Conservation (phyloP, 495 filamentous ascomycete species). For the Oleoguttula mirabilis region DNA sequence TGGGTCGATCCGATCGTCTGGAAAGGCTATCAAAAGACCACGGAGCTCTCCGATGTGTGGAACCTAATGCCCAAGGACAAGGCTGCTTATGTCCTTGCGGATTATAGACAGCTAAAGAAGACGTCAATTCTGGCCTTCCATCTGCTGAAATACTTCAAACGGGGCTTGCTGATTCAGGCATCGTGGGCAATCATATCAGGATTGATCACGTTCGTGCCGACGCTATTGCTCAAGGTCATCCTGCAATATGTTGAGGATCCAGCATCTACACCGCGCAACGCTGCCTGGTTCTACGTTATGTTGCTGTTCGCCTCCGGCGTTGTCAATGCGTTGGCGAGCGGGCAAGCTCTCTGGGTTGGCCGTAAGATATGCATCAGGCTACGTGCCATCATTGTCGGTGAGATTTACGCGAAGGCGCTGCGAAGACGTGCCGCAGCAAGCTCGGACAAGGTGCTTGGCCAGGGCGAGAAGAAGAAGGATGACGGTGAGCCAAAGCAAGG, state of each 20-base stretch:
- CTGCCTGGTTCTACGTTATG: constrained; percentile 92
- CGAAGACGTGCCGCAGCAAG: constrained; percentile 76
- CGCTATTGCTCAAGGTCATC: constrained; percentile 79
- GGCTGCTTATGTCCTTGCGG: constrained; percentile 59
- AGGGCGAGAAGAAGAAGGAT: constrained; percentile 32
- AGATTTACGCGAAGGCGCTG: constrained; percentile 96
- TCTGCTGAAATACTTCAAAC: constrained; percentile 71
- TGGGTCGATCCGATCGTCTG: constrained; percentile 87
- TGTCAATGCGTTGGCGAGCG: constrained; percentile 64
- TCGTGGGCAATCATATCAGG: constrained; percentile 67
- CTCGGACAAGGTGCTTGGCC: constrained; percentile 54
- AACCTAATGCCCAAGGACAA: constrained; percentile 82
- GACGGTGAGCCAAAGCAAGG: constrained; percentile 32
- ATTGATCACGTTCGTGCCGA: constrained; percentile 79
- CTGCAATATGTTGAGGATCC: constrained; percentile 87
- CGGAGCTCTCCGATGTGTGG: constrained; percentile 80
- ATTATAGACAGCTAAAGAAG: constrained; percentile 78
- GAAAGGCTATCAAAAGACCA: constrained; percentile 78
- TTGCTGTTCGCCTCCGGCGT: constrained; percentile 71
- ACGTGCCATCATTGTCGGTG: constrained; percentile 89
- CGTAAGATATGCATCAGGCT: constrained; percentile 87
- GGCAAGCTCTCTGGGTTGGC: constrained; percentile 86
- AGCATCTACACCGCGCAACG: constrained; percentile 62
- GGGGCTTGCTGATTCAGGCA: constrained; percentile 62
- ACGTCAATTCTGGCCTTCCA: constrained; percentile 70